phyloP scores from a whole-genome alignment of 2,329 filamentous ascomycete species.

The Lasiodiplodia gonubiensis region DNA sequence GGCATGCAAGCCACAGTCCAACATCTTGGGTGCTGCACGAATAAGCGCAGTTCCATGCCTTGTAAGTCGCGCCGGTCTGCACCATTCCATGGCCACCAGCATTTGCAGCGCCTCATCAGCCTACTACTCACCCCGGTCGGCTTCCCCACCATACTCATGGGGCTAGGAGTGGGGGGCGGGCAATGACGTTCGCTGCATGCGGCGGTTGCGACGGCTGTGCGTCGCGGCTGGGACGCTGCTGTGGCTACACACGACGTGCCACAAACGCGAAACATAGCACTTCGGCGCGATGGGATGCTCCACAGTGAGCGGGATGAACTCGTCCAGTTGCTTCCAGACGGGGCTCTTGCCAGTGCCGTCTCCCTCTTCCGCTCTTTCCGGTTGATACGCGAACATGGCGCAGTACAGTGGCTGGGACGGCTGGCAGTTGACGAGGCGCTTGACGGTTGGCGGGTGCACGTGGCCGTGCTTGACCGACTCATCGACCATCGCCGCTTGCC shows the following conservation, averaged over 20 bases:
- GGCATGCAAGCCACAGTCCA: no score
- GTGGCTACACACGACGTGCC: background rate
- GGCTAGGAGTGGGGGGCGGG: background rate
- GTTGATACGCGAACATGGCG: background rate
- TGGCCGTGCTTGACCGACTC: background rate
- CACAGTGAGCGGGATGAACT: background rate
- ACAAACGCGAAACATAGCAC: conserved; percentile 13
- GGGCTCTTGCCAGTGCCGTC: rapidly evolving
- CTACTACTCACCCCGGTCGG: no score
- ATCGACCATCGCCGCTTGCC: background rate
- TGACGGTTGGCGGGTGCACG: background rate
- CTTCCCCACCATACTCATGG: no score
- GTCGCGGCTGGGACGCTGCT: no score
- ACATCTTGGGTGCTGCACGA: no score
- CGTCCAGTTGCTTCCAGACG: background rate
- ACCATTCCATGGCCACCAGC: no score
- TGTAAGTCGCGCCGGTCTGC: no score
- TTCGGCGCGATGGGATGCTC: background rate
- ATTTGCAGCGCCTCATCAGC: no score
- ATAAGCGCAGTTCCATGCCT: no score
- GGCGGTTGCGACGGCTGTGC: background rate
- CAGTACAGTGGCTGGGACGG: background rate
- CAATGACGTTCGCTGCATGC: background rate
- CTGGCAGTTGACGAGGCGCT: background rate
- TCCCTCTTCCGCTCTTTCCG: background rate